A percentile compares a stretch with the other conserved stretches of the same genome.
Evolutionary conservation across 2,329 filamentous ascomycete species (phyloP).

Genomic region (Fusarium nygamai): DNA sequence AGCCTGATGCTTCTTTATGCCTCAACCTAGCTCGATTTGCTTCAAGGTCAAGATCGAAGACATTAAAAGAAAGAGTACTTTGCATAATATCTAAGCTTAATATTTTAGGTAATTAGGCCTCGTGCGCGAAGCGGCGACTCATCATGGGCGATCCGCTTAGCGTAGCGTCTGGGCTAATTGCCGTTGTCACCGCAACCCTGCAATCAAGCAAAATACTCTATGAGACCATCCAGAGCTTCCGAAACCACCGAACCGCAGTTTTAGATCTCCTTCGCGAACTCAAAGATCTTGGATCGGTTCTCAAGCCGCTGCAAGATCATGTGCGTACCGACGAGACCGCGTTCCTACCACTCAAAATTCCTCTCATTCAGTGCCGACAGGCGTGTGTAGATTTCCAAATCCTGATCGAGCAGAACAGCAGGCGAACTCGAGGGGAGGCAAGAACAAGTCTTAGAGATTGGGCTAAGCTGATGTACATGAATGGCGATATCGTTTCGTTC

Average conservation of each 20-base stretch:
- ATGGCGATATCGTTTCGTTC: slow-evolving; percentile 54
- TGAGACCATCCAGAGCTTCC: slow-evolving; percentile 30
- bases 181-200: slow-evolving; percentile 22
- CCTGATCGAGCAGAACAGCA: slow-evolving; percentile 48
- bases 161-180: slow-evolving; percentile 8
- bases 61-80: neutral
- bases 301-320: neutral
- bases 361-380: slow-evolving; percentile 53
- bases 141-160: slow-evolving; percentile 9
- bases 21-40: neutral
- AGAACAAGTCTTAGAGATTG: slow-evolving; percentile 52
- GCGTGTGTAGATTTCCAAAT: slow-evolving; percentile 54
- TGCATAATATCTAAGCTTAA: neutral
- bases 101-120: neutral
- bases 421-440: neutral
- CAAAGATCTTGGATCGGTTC: neutral
- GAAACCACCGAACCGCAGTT: slow-evolving; percentile 18
- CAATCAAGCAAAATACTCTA: slow-evolving; percentile 34
- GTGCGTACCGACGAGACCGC: slow-evolving; percentile 9
- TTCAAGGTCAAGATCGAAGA: neutral
- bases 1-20: neutral
- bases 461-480: slow-evolving; percentile 56
- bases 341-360: slow-evolving; percentile 41
- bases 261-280: slow-evolving; percentile 20
- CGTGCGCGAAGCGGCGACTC: neutral